Base-by-base conservation (phyloP, 1,139 yeast species). In the Debaryomyces coudertii region DNA sequence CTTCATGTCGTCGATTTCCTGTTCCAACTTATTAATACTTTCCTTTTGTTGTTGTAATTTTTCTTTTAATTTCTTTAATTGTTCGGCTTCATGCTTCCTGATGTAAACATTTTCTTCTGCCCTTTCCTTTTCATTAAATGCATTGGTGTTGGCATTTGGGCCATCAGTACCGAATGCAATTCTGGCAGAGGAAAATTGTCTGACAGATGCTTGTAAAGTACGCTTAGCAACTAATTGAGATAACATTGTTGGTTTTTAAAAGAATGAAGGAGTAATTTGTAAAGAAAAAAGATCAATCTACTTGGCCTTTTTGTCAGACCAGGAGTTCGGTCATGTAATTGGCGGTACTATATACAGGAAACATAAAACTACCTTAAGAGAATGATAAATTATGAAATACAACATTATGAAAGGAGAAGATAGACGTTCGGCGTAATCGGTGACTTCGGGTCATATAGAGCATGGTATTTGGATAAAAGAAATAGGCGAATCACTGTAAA, bases 41-140 rank as follows among this genome's bases (percentile, higher is more conserved):
- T 69, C 65, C 72, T 74, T 72, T 61, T 73, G 79, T 55, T 73
- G 59, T 48, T 69, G 70, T 60, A 75, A 71, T 61, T 73, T 68
- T 54, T 72, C 78, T 56, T 60, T 75, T 62, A 75, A 74, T 44
- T 66, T 68, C 60, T 67, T 70, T 65, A 75, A 75, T 67, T 74
- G 79, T 60, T 74, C 79, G 46, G 72, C 70, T 65, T 75, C 79
- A 54, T 73, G 79, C 61, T 73, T 69, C 59, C 63, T 75, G 52
- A 75, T 62, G 65, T 73, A 75, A 43, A 66, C 68, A 50, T 61
- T 64, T 61, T 75, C 80, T 56, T 71, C 69, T 45, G 79, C 79
- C 51, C 60, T 71, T 65, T 75, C 79, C 58, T 69, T 73, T 49
- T 74, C 78, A 52, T 63, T 55, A 60, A 74, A 73, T 27, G 73